Percentiles rank a stretch among this genome's conserved stretches.
Evolutionary conservation across 2,329 filamentous ascomycete species (phyloP).

Genomic region (Ciborinia camelliae): DNA sequence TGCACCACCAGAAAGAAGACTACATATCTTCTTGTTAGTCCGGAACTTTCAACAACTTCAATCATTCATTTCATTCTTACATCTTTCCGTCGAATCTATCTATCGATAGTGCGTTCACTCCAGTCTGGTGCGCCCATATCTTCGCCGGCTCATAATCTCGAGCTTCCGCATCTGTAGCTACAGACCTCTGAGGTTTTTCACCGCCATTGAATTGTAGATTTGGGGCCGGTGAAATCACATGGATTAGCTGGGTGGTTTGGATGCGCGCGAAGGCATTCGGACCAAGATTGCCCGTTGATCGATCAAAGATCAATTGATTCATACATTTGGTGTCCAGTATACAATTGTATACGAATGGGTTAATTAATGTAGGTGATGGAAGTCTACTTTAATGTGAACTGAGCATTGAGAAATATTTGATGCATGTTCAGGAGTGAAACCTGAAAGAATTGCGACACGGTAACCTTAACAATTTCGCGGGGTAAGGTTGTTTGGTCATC

Average conservation of each 20-base stretch:
- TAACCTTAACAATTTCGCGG: neutral
- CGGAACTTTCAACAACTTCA: neutral
- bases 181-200: slow-evolving; percentile 36
- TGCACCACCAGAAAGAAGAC: slow-evolving; percentile 79
- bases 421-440: neutral
- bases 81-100: slow-evolving; percentile 75
- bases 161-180: slow-evolving; percentile 2
- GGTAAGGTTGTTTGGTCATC: neutral
- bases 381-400: neutral
- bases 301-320: slow-evolving; percentile 72
- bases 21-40: slow-evolving; percentile 35
- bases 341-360: neutral
- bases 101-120: slow-evolving; percentile 74
- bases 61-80: slow-evolving; percentile 43
- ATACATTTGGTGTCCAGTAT: slow-evolving; percentile 52
- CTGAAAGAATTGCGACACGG: neutral
- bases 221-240: slow-evolving; percentile 64
- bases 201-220: slow-evolving; percentile 68
- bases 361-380: neutral
- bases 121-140: slow-evolving; percentile 67
- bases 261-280: slow-evolving; percentile 62
- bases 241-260: slow-evolving; percentile 63
- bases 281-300: slow-evolving; percentile 66
- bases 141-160: slow-evolving; percentile 11
- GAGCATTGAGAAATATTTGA: neutral